phyloP scores from a whole-genome alignment of 1,284 basidiomycete species.

The Leccinum variabile region DNA sequence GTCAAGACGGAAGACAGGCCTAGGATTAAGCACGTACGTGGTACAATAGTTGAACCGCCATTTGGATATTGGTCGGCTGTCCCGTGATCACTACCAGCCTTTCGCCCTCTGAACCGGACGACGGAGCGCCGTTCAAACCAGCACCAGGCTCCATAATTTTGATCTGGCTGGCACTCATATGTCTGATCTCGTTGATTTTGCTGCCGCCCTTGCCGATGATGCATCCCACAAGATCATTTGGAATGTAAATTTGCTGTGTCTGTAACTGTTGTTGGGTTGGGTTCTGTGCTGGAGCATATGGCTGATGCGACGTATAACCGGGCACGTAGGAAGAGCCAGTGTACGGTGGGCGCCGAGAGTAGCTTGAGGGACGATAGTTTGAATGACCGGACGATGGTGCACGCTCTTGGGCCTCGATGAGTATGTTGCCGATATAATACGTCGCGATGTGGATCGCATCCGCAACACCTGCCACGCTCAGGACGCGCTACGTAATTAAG shows the following conservation, averaged over 20 bases:
- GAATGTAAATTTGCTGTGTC: conserved; percentile 98
- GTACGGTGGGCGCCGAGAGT: conserved; percentile 51
- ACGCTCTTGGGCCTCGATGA: conserved; percentile 93
- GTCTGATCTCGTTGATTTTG: conserved; percentile 99
- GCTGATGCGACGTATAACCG: conserved; percentile 50
- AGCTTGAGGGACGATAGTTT: conserved; percentile 56
- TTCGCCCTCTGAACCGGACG: conserved; percentile 77
- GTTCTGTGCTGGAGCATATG: conserved; percentile 41
- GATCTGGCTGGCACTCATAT: conserved; percentile 92
- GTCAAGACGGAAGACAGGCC: conserved; percentile 15
- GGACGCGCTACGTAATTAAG: conserved; percentile 66
- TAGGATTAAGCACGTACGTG: conserved; percentile 55
- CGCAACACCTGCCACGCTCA: conserved; percentile 98
- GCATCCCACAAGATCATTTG: conserved; percentile 95
- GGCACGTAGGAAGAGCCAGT: conserved; percentile 73
- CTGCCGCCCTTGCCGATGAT: conserved; percentile 98
- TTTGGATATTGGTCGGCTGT: conserved; percentile 91
- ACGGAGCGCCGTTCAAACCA: conserved; percentile 63
- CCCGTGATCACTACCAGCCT: conserved; percentile 94
- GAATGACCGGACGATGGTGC: conserved; percentile 63
- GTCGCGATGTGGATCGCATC: conserved; percentile 99
- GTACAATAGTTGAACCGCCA: conserved; percentile 93
- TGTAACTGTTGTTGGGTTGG: conserved; percentile 64
- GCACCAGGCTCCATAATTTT: conserved; percentile 98
- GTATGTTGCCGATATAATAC: conserved; percentile 97